A percentile compares a stretch with the other conserved stretches of the same genome.
Conservation (phyloP, 2,329 filamentous ascomycete species). For the Cytospora paraplurivora region DNA sequence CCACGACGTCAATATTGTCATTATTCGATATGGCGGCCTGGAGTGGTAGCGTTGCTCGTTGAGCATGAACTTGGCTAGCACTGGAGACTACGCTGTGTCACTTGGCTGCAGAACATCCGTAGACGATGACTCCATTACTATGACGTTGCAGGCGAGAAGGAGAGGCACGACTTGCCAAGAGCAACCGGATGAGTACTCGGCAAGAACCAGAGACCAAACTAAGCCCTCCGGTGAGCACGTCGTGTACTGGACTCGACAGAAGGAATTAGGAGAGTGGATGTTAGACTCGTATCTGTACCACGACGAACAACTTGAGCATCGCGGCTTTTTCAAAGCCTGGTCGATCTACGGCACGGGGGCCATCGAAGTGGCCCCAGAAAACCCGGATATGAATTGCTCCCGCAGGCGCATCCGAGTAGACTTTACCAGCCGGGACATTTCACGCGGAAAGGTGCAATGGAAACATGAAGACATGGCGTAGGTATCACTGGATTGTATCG, state of each 20-base stretch:
- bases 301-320: conserved; percentile 55
- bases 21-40: not conserved
- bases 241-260: not conserved
- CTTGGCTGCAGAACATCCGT: not conserved
- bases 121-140: not conserved
- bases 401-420: conserved; percentile 51
- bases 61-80: not conserved
- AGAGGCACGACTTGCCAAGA: not conserved
- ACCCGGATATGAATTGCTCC: conserved; percentile 49
- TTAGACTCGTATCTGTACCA: conserved; percentile 70
- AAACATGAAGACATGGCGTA: not conserved
- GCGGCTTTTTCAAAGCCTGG: conserved; percentile 64
- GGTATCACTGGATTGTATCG: not conserved
- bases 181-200: not conserved
- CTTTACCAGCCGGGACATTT: conserved; percentile 54
- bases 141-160: not conserved
- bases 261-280: conserved; percentile 39
- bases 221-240: no score
- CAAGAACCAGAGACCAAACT: not conserved
- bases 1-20: no score
- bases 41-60: not conserved
- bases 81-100: not conserved
- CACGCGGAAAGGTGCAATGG: conserved; percentile 1
- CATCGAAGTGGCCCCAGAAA: conserved; percentile 60
- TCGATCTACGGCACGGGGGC: conserved; percentile 62